phyloP scores from a whole-genome alignment of 257 asterid species.

The Scutellaria barbata region DNA sequence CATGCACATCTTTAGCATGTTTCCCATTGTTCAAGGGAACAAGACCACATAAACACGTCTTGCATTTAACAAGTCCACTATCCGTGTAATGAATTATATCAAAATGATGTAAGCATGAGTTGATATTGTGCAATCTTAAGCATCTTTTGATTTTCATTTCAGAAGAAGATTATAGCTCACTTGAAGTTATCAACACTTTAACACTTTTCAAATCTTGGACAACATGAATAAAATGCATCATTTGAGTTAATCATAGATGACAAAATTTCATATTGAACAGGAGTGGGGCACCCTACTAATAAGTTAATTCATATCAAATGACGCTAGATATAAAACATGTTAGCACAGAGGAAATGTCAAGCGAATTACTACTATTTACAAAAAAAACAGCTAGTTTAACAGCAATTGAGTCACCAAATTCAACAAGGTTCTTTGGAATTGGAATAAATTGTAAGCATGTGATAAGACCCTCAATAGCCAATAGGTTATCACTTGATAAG shows the following conservation, averaged over 20 bases:
- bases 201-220: conserved; percentile 7
- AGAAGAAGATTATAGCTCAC: conserved; percentile 11
- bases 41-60: not conserved
- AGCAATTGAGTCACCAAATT: not conserved
- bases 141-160: conserved; percentile 10
- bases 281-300: not conserved
- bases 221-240: not conserved
- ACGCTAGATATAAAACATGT: not conserved
- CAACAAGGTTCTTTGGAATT: not conserved
- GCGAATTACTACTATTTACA: not conserved
- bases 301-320: not conserved
- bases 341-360: not conserved
- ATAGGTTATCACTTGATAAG: not conserved
- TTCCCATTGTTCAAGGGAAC: conserved; percentile 6
- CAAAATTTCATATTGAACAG: not conserved
- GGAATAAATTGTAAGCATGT: conserved; percentile 5
- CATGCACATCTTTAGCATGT: conserved; percentile 15
- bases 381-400: not conserved
- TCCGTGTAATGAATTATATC: not conserved
- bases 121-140: not conserved
- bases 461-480: not conserved
- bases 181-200: not conserved
- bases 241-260: not conserved
- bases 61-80: not conserved
- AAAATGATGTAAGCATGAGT: not conserved